Conservation (phyloP, 1,284 basidiomycete genomes). For the Microbotryum violaceum region DNA sequence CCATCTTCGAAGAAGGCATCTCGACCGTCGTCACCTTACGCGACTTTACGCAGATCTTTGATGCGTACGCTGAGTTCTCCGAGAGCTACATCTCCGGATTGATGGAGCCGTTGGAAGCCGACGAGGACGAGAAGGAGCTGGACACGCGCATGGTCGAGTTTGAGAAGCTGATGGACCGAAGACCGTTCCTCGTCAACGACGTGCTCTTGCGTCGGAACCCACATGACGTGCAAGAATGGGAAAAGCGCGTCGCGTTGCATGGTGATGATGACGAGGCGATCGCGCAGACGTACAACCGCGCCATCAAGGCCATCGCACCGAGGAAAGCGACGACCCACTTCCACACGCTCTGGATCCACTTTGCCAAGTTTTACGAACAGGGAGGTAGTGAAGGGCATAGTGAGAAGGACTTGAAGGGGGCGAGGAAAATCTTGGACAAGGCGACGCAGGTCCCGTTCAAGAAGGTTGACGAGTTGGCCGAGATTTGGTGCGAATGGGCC, state of each 20-base stretch:
- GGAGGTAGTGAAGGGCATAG: constrained; percentile 58
- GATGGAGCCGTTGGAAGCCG: constrained; percentile 72
- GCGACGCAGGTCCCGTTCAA: constrained; percentile 86
- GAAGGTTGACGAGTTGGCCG: constrained; percentile 93
- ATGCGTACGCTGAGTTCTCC: constrained; percentile 89
- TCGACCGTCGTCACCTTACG: constrained; percentile 80
- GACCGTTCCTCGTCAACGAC: constrained; percentile 95
- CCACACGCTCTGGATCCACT: constrained; percentile 85
- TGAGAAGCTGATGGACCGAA: constrained; percentile 86
- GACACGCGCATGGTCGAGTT: constrained; percentile 88
- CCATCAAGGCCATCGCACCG: constrained; percentile 80
- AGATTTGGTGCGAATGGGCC: constrained; percentile 99
- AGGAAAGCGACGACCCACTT: constrained; percentile 86
- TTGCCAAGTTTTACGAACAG: constrained; percentile 95
- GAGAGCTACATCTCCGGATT: constrained; percentile 84
- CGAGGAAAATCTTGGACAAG: constrained; percentile 86
- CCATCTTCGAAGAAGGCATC: constrained; percentile 81
- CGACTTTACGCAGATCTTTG: constrained; percentile 97
- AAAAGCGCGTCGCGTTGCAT: constrained; percentile 90
- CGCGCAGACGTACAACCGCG: constrained; percentile 82
- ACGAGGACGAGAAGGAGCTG: constrained; percentile 74
- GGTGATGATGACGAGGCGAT: constrained; percentile 88
- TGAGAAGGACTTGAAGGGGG: constrained; percentile 72
- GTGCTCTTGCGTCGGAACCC: constrained; percentile 89
- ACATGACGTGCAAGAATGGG: constrained; percentile 99